Evolutionary conservation across 2,329 filamentous ascomycete species (phyloP), one percentile per base, ranked within the genome.

Genomic region (Cladosporium oxysporum): DNA sequence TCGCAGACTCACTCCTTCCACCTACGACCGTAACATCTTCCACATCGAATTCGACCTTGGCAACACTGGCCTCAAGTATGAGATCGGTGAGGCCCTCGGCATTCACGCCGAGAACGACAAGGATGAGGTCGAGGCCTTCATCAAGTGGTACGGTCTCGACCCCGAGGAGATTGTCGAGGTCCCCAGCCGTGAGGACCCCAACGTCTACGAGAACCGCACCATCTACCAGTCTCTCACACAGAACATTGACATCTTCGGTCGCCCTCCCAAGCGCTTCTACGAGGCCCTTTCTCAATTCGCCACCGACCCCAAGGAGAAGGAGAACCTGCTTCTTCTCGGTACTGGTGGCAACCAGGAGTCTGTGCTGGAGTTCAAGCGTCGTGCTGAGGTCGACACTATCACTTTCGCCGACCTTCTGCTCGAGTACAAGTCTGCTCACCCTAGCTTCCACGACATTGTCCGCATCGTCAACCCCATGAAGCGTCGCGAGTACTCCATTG

Each of bases 1-100:
- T 82, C 91, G 95, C 68, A 89, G 95, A 69, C 86, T 99, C 64
- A 99, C 95, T 0, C 95, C 95, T 3, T 74, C 80, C 28, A 90
- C 89, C 35, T 99, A 99, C 77, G 93, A 98, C 79, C 92, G 95
- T 73, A 97, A 99, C 85, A 98, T 99, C 80, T 99, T 99, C 90
- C 95, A 99, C 82, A 98, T 99, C 69, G 95, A 99, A 81, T 99
- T 99, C 75, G 95, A 98, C 76, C 87, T 99, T 28, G 94, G 94
- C 67, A 81, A 90, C 74, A 96, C 94, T 37, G 94, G 93, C 47
- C 88, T 99, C 70, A 97, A 88, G 50, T 99, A 99, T 82, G 92
- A 96, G 77, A 98, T 99, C 74, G 95, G 95, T 66, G 95, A 99
- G 82, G 95, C 95, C 57, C 89, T 99, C 21, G 95, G 95, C 70